Evolutionary conservation across 768 basidiomycete genomes (phyloP), one percentile per base, ranked within the genome.

Genomic region (Xerocomellus dryophilus): DNA sequence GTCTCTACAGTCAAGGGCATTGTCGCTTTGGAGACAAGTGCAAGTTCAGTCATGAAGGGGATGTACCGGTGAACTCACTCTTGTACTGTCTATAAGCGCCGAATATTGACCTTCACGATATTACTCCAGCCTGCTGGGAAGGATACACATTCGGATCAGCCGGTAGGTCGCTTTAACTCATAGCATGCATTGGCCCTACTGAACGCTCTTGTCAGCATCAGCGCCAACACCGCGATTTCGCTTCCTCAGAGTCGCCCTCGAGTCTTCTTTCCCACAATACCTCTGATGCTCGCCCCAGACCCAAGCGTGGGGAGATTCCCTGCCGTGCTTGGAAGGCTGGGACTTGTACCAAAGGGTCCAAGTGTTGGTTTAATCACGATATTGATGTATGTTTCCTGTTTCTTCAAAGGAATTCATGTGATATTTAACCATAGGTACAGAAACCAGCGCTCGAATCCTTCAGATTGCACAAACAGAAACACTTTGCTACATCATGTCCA

Each of bases 291-390:
- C 53, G 56, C 8, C 61, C 54, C 53, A 61, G 60, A 56, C 40
- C 62, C 58, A 69, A 67, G 54, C 56, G 49, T 45, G 56, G 53
- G 40, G 57, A 58, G 14, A 50, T 12, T 1, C 60, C 61, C 44
- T 71, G 69, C 58, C 62, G 54, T 34, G 60, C 66, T 47, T 74
- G 74, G 76, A 74, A 66, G 44, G 65, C 64, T 47, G 75, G 76
- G 40, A 65, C 62, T 8, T 77, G 77, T 61, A 52, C 61, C 49
- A 71, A 61, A 54, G 75, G 74, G 17, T 50, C 64, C 8, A 66
- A 65, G 43, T 76, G 76, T 51, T 57, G 64, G 44, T 76, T 65
- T 45, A 43, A n/a, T 10, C 76, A 77, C 46, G 62, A 66, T 38
- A 48, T 63, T 5, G 59, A 68, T n/a, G 73, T 74, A 60, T n/a